Base-by-base conservation (phyloP, 768 basidiomycete species). In the Leccinellum luteum region DNA sequence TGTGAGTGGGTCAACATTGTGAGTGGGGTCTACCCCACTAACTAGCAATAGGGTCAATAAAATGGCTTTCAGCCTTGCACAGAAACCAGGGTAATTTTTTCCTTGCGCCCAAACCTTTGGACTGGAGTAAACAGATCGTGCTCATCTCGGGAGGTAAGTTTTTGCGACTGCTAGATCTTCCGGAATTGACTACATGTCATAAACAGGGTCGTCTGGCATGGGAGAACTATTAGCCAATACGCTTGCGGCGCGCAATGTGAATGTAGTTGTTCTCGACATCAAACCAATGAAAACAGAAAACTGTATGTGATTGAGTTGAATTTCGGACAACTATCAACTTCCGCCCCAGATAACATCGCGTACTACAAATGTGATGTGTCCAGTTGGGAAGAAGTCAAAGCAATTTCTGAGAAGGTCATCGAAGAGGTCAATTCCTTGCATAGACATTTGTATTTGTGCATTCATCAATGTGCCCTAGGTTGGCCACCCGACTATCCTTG, bases 281-380 rank as follows among this genome's bases (percentile, higher is more conserved):
- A 84, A 89, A 43, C 88, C 88, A 6, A 85, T 90, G 48, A 74
- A 82, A 14, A 87, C 86, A 6, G 87, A 92, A 69, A 90, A 92
- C 60, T 81, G 92, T 93, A 56, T 59, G 84, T 67, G 21, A 10
- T 51, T 23, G 51, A 17, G 48, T 34, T 50, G 8, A 10, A 9
- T 54, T 23, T 30, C 32, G 23, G 41, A 30, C 25, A 15, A 44
- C 59, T 44, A 57, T 45, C 30, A 48, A 64, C 17, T 54, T 51
- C 15, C 48, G 27, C 54, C 53, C 25, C 59, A 92, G 90, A 87
- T 68, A 91, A 90, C 60, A 87, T 98, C 65, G 73, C 76, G 3
- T 94, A 85, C 71, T 97, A 94, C 72, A 82, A 91, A 68, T 98
- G 96, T 63, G 94, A 99, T 68, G 85, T 99, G 19, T 91, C 94